A percentile compares a stretch with the other conserved stretches of the same genome.
Conservation (phyloP, 208 protist genomes). For the Acanthamoeba lenticulata region DNA sequence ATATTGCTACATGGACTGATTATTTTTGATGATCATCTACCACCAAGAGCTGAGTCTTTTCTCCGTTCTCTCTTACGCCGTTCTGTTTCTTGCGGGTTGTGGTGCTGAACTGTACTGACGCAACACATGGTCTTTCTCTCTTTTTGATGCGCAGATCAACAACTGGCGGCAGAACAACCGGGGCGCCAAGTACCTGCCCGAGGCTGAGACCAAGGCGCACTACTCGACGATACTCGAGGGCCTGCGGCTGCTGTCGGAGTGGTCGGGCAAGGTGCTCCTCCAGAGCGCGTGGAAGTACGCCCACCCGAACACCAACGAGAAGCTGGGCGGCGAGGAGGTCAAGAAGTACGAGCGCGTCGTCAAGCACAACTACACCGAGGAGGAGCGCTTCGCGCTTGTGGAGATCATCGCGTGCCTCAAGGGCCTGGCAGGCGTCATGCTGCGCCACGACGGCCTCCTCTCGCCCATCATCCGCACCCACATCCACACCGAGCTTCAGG, state of each 20-base stretch:
- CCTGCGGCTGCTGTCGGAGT: constrained; percentile 78
- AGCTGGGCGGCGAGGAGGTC: neutral
- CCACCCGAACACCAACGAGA: constrained; percentile 76
- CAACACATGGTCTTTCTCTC: neutral
- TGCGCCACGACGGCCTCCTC: constrained; percentile 56
- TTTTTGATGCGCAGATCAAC: neutral
- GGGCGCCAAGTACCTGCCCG: neutral
- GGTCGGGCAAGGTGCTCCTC: constrained; percentile 79
- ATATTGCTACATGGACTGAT: constrained; percentile 41
- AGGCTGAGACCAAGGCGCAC: neutral
- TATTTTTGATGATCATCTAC: neutral
- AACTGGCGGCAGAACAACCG: neutral
- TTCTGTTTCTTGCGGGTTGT: neutral
- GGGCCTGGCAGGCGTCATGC: constrained; percentile 71
- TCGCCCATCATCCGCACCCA: constrained; percentile 72
- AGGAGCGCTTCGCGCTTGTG: constrained; percentile 81
- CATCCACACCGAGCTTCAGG: constrained; percentile 85
- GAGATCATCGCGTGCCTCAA: constrained; percentile 87
- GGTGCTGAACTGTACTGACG: too few species aligned
- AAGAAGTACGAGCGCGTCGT: constrained; percentile 77
- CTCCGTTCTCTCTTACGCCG: neutral
- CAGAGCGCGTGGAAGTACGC: constrained; percentile 87
- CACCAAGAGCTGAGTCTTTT: neutral
- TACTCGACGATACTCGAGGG: constrained; percentile 66
- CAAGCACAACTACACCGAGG: constrained; percentile 85